phyloP scores from a whole-genome alignment of 192 early-diverging fungal species.

The Coemansia sp. region DNA sequence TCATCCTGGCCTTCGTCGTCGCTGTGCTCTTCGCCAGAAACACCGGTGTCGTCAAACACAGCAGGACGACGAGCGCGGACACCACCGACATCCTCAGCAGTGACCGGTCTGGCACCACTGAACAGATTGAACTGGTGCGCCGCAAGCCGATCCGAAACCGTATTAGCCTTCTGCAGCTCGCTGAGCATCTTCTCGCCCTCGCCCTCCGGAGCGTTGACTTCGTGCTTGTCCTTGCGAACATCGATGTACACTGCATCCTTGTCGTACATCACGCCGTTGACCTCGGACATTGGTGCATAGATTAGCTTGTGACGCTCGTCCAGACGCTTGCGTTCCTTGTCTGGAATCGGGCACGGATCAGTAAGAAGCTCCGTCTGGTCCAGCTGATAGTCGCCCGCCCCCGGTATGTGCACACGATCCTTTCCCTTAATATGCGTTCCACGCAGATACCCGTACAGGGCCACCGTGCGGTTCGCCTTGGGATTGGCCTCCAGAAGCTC shows the following conservation, averaged over 20 bases:
- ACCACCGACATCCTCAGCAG: neutral
- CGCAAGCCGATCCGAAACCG: constrained; percentile 39
- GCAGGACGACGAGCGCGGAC: constrained; percentile 58
- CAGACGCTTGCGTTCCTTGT: constrained; percentile 85
- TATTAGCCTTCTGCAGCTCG: constrained; percentile 80
- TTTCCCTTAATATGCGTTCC: constrained; percentile 90
- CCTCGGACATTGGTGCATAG: constrained; percentile 97
- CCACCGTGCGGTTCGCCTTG: constrained; percentile 87
- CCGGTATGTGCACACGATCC: constrained; percentile 93
- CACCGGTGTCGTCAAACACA: constrained; percentile 55
- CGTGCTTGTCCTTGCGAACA: constrained; percentile 67
- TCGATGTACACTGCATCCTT: constrained; percentile 99
- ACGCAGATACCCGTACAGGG: constrained; percentile 93
- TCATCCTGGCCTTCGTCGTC: constrained; percentile 52
- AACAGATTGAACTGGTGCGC: constrained; percentile 50
- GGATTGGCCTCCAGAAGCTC: constrained; percentile 76
- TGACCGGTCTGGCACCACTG: constrained; percentile 42
- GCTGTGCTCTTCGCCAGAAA: constrained; percentile 19
- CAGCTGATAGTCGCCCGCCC: constrained; percentile 85
- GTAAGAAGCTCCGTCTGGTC: constrained; percentile 72
- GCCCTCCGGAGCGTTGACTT: constrained; percentile 59
- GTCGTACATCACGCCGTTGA: constrained; percentile 98
- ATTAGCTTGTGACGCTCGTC: constrained; percentile 95
- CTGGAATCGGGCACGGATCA: constrained; percentile 97
- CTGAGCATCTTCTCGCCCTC: constrained; percentile 92